These are phyloP conservation scores for Leonotis leonurus DNA, from an alignment of 257 asterid genomes.

Conservation along the genomic window DNA sequence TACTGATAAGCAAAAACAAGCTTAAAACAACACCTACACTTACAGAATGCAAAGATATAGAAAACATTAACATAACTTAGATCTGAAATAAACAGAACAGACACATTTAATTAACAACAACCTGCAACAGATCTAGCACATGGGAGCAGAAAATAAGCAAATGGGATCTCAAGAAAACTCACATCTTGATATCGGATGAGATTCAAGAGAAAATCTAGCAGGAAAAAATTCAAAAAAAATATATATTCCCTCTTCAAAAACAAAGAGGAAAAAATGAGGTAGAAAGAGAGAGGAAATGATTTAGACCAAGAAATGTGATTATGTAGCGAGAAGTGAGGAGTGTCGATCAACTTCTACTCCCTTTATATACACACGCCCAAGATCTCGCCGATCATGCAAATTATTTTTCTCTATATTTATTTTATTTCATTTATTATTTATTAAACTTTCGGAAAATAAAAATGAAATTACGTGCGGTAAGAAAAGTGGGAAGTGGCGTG, in stretches of 20 bases:
- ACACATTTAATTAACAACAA: conserved; percentile 1
- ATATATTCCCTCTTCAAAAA: conserved; percentile 9
- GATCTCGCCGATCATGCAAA: conserved; percentile 21
- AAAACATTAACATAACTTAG: conserved; percentile 1
- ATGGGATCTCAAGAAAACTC: conserved; percentile 22
- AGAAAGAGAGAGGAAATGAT: conserved; percentile 2
- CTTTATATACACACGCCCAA: conserved; percentile 19
- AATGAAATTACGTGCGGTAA: background rate
- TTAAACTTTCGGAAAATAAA: background rate
- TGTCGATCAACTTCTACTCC: conserved; percentile 12
- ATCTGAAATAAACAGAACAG: conserved; percentile 16
- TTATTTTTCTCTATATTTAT: background rate
- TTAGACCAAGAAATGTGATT: conserved; percentile 14
- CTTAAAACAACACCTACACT: background rate
- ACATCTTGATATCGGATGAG: conserved; percentile 21
- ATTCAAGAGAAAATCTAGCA: conserved; percentile 3
- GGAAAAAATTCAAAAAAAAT: conserved; percentile 1
- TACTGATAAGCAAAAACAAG: conserved; percentile 11
- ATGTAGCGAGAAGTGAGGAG: conserved; percentile 21
- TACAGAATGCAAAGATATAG: background rate
- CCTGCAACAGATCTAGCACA: conserved; percentile 24
- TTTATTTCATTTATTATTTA: background rate
- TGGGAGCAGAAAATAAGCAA: background rate
- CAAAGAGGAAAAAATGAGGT: conserved; percentile 15
- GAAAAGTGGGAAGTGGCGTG: background rate